A percentile compares a stretch with the other conserved stretches of the same genome.
These are phyloP conservation scores for Stylonectria norvegica DNA, from an alignment of 2,329 filamentous ascomycete genomes.

Conservation along the genomic window DNA sequence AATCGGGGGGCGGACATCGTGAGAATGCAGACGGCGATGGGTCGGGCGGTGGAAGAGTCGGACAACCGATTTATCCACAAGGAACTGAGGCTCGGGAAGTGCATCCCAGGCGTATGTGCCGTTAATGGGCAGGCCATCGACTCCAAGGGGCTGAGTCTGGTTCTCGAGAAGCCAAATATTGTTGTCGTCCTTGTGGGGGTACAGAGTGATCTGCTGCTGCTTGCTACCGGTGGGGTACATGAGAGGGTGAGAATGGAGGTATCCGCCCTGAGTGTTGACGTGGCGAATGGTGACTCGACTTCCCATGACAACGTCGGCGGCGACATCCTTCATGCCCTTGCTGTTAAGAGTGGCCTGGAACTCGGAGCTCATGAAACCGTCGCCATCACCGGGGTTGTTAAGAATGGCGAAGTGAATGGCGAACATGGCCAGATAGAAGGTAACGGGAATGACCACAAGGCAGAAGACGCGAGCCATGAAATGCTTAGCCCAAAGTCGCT, in stretches of 20 bases:
- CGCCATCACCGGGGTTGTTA: slow-evolving; percentile 90
- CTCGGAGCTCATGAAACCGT: slow-evolving; percentile 99
- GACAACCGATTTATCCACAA: slow-evolving; percentile 77
- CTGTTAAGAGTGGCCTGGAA: slow-evolving; percentile 97
- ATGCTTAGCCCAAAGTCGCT: slow-evolving; percentile 88
- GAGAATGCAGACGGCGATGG: slow-evolving; percentile 87
- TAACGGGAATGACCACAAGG: slow-evolving; percentile 80
- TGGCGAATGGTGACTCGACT: slow-evolving; percentile 85
- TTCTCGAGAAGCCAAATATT: slow-evolving; percentile 95
- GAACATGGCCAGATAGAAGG: slow-evolving; percentile 97
- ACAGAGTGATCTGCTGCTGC: slow-evolving; percentile 97
- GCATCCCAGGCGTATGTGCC: slow-evolving; percentile 83
- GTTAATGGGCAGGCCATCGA: slow-evolving; percentile 71
- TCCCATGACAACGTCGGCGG: slow-evolving; percentile 86
- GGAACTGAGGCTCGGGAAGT: slow-evolving; percentile 59
- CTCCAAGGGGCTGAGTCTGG: slow-evolving; percentile 82
- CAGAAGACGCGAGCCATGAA: slow-evolving; percentile 88
- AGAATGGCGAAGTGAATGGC: slow-evolving; percentile 93
- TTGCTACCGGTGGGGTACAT: slow-evolving; percentile 99
- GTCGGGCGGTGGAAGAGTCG: slow-evolving; percentile 81
- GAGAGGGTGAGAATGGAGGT: slow-evolving; percentile 91
- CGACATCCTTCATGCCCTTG: slow-evolving; percentile 93
- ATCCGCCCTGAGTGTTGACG: slow-evolving; percentile 95
- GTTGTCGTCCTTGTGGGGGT: slow-evolving; percentile 99
- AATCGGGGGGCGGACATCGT: slow-evolving; percentile 84